These are phyloP conservation scores for Plantago major DNA, from an alignment of 257 asterid genomes.

Conservation along the genomic window DNA sequence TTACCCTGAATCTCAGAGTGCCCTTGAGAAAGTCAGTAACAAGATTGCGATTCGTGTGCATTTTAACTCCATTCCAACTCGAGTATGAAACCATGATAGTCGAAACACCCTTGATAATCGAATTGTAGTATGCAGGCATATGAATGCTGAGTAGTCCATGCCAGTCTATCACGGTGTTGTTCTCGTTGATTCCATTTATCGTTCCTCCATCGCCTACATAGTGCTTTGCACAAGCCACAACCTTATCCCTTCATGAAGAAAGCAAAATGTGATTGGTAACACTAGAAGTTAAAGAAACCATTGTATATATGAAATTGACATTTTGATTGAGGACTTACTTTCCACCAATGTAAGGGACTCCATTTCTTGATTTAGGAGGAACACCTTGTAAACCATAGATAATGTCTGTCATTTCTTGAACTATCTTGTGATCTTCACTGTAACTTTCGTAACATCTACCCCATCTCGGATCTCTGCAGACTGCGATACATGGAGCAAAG, in stretches of 20 bases:
- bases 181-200: conserved; percentile 10
- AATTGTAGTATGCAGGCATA: conserved; percentile 8
- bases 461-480: conserved; percentile 13
- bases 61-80: conserved; percentile 12
- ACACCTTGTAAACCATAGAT: conserved; percentile 8
- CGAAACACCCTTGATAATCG: conserved; percentile 15
- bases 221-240: conserved; percentile 13
- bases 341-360: conserved; percentile 11
- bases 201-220: conserved; percentile 13
- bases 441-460: conserved; percentile 12
- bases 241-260: neutral
- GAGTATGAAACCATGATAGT: conserved; percentile 10
- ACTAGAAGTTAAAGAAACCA: neutral
- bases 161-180: conserved; percentile 13
- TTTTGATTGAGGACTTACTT: neutral
- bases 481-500: conserved; percentile 9
- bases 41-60: conserved; percentile 11
- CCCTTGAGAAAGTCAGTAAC: conserved; percentile 12
- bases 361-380: conserved; percentile 3
- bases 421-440: conserved; percentile 6
- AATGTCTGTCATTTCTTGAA: conserved; percentile 12
- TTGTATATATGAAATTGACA: no score
- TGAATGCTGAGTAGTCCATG: conserved; percentile 14
- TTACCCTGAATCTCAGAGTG: conserved; percentile 9
- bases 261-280: neutral